Evolutionary conservation across 164 flowering plant species (phyloP), one percentile per base, ranked within the genome.

Genomic region (Vitis rotundifolia): DNA sequence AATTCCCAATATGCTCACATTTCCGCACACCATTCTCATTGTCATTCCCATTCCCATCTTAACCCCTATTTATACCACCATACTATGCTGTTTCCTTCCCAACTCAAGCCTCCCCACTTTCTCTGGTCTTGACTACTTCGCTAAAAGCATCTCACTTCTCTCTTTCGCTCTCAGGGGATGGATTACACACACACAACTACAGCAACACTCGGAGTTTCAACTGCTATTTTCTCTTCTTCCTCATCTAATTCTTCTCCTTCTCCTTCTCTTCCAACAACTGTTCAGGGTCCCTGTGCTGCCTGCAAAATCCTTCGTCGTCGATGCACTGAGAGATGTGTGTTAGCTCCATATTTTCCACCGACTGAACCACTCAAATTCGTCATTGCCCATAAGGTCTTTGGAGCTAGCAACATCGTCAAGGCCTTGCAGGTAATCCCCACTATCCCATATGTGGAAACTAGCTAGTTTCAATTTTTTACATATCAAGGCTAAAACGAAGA

Each of bases 331-430:
- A 88, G 85, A 57, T 90, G 94, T 66, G 83, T 88, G 4, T 63
- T 90, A 19, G 94, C 94, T 9, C 95, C 95, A 0, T 90, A 88
- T 68, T 90, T 90, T 59, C 95, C 95, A 3, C 95, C 95, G 0
- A 77, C 81, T 1, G 90, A 90, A 22, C 95, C 91, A 5, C 80
- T 83, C 68, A 90, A 90, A 76, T 90, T 90, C 86, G 84, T 91
- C 72, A 90, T 85, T 53, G 95, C 95, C 6, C 95, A 90, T 58
- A 77, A 90, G 64, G 91, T 90, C 44, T 90, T 90, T 50, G 95
- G 95, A 18, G 92, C 95, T 2, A 90, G 95, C 78, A 90, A 90
- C 67, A 88, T 90, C 83, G 88, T 86, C 82, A 90, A 90, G 79
- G 71, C 83, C 74, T 75, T 89, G 79, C 94, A 89, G 90, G 94